A percentile compares a stretch with the other conserved stretches of the same genome.
Conservation (phyloP, 768 basidiomycete genomes). For the Pulveroboletus sp. region DNA sequence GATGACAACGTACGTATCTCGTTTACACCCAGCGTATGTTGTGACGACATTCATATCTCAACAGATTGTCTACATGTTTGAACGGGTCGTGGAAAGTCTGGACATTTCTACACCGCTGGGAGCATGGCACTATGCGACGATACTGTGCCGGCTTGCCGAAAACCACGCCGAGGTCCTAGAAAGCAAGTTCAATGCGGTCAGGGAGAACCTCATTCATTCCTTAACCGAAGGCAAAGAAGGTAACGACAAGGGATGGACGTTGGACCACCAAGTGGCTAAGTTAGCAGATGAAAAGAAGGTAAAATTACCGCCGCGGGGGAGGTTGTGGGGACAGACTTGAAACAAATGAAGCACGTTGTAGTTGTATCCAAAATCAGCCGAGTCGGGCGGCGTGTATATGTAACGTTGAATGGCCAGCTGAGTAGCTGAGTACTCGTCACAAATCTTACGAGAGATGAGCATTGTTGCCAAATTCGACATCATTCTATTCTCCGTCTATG, state of each 20-base stretch:
- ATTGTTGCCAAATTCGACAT: no score
- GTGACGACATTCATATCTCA: background rate
- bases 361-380: no score
- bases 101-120: conserved; percentile 6
- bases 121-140: conserved; percentile 10
- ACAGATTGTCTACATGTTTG: conserved; percentile 5
- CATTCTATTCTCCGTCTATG: no score
- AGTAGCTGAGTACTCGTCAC: no score
- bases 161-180: background rate
- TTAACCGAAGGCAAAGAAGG: background rate
- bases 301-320: background rate
- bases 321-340: no score
- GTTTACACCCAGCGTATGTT: background rate
- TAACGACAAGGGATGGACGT: background rate
- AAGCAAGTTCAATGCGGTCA: background rate
- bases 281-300: background rate
- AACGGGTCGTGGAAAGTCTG: conserved; percentile 1
- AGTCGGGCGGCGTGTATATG: no score
- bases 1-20: background rate
- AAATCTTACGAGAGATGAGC: no score
- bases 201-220: background rate
- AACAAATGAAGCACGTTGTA: no score
- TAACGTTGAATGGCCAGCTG: no score
- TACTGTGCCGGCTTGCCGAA: conserved; percentile 8
- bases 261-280: background rate